A percentile compares a stretch with the other conserved stretches of the same genome.
These are phyloP conservation scores for Ambrosia hybrid DNA, from an alignment of 140 eudicot genomes.

Conservation along the genomic window DNA sequence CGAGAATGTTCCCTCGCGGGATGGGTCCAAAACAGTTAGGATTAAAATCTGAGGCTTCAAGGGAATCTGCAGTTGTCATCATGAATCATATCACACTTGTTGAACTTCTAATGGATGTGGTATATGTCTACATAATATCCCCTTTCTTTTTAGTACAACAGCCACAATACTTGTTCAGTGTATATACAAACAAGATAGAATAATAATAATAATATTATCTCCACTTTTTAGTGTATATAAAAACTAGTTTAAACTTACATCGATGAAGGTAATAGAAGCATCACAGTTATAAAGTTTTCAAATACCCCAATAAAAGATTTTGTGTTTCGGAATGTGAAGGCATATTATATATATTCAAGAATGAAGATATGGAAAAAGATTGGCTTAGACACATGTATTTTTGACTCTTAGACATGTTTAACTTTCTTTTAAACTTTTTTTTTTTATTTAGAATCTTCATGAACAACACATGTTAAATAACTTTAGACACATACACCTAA, in stretches of 20 bases:
- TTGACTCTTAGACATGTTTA: background rate
- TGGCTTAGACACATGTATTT: background rate
- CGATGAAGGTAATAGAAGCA: too few relatives aligned
- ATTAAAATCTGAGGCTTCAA: conserved; percentile 77
- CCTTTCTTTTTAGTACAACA: background rate
- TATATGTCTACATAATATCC: conserved; percentile 6
- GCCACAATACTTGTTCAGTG: background rate
- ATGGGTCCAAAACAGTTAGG: conserved; percentile 89
- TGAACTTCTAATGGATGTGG: conserved; percentile 96
- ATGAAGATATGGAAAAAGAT: background rate
- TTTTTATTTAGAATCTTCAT: background rate
- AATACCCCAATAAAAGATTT: background rate
- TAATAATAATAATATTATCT: background rate
- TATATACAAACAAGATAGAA: background rate
- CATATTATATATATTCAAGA: background rate
- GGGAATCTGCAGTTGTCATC: conserved; percentile 84
- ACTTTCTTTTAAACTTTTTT: background rate
- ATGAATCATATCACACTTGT: conserved; percentile 91
- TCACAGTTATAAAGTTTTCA: background rate
- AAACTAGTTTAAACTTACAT: background rate
- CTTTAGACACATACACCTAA: background rate
- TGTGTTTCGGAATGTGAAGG: background rate
- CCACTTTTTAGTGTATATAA: background rate
- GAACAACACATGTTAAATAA: too few relatives aligned
- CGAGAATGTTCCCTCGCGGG: conserved; percentile 73